Base-by-base conservation (phyloP, 192 early-diverging fungal genomes). In the Dissophora globulifera region DNA sequence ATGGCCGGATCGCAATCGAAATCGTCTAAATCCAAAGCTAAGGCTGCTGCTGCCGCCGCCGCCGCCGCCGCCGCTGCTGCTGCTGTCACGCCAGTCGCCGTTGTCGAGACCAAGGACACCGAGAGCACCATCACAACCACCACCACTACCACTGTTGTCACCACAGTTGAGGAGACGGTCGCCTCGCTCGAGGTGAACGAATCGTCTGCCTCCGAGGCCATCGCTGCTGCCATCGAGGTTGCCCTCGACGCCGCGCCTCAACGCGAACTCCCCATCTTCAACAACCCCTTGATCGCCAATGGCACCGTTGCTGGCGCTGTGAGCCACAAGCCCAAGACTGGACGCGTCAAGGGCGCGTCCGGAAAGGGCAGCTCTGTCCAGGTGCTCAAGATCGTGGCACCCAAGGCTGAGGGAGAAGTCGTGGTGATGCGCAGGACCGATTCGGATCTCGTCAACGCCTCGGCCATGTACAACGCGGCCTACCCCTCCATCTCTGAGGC, bases 371-470 rank as follows among this genome's bases (percentile, higher is more conserved):
- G n/a, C n/a, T n/a, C 38, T 22, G 48, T 67, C 16, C 20, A 50
- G 6, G 67, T 69, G 50, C 41, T 69, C 10, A 69, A 69, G 57
- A 51, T 69, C 38, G 52, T 15, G 40, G 67, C 67, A 11, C 49
- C 67, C 48, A 69, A 51, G 56, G 20, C 30, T 10, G 57, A 69
- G 22, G 50, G 67, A 32, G 57, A 69, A 29, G 67, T 69, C 13
- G 57, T 60, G 4, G 57, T 69, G 38, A 69, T 69, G 56, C 67
- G 67, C 38, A 45, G 67, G n/a, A 69, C 60, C 57, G 67, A 69
- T 60, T 60, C 40, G 13, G 50, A 69, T 59, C 20, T 69, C 12
- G 50, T 69, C 0, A 58, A 69, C 46, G 67, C 67, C 10, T 32
- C 67, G 0, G 35, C 50, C 27, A 69, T 69, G 67, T 69, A 38